Conservation (phyloP, 768 basidiomycete species). For the Lactarius indigo region DNA sequence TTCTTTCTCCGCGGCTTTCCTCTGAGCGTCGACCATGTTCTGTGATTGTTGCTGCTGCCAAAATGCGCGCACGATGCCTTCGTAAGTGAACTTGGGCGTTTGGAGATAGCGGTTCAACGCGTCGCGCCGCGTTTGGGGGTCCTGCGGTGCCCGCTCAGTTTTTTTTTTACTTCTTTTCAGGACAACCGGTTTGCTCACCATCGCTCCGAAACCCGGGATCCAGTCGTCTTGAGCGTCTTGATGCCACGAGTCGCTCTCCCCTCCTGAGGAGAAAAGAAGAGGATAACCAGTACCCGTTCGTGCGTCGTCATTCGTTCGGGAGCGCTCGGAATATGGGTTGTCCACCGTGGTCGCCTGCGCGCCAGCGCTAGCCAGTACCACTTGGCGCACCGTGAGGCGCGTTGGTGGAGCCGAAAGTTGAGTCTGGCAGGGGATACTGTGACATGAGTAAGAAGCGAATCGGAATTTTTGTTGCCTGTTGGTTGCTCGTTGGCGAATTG, state of each 20-base stretch:
- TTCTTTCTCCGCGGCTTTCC: conserved; percentile 9
- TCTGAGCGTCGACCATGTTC: conserved; percentile 8
- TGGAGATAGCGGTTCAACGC: conserved; percentile 12
- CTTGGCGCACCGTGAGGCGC: neutral
- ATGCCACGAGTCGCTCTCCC: conserved; percentile 2
- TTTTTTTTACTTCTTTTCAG: too few relatives aligned
- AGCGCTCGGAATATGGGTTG: neutral
- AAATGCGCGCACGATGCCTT: conserved; percentile 12
- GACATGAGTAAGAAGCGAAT: conserved; percentile 10
- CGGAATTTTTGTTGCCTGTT: neutral
- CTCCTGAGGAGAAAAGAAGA: neutral
- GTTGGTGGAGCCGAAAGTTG: conserved; percentile 4
- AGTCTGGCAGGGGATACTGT: neutral
- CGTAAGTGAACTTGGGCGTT: conserved; percentile 17
- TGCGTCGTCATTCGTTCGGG: conserved; percentile 3
- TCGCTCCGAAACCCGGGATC: conserved; percentile 17
- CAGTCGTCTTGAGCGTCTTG: conserved; percentile 15
- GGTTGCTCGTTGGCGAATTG: neutral
- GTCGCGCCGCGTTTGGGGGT: conserved; percentile 13
- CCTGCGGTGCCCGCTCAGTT: neutral
- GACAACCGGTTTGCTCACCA: conserved; percentile 10
- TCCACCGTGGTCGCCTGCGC: conserved; percentile 3
- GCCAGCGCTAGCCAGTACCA: neutral
- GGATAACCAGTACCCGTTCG: neutral
- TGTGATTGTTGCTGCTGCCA: conserved; percentile 16